Evolutionary conservation across 306 rosid genomes (phyloP), one percentile per base, ranked within the genome.

Genomic region (Malus sylvestris): DNA sequence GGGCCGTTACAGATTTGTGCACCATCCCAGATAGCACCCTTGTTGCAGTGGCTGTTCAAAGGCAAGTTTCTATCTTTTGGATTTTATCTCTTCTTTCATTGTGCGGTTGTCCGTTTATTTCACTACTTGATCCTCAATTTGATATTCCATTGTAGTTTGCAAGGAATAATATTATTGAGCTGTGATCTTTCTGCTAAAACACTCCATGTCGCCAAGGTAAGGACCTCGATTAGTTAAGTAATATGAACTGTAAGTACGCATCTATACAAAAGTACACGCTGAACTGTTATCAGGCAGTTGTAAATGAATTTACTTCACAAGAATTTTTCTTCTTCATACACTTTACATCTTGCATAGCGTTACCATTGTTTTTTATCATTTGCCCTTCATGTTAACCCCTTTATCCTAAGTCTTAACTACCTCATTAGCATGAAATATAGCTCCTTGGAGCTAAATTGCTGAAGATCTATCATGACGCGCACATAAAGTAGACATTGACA

Each of bases 41-140:
- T 76, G 89, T 95, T 88, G 97, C 97, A 0, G 97, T 88, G 77
- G 92, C 97, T 61, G 79, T 92, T 70, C 99, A 95, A 81, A 88
- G 97, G 97, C 75, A 89, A 86, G 85, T 81, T 81, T 70, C 79
- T 69, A 12, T 23, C 68, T 16, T 10, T 74, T 23, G 68, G 65
- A 45, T 29, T 55, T 57, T 65, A 40, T 60, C 13, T 76, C 55
- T 76, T 69, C 81, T 58, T 33, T 40, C 38, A 3, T 10, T 19
- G 46, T 76, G 80, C 33, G 55, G 60, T 65, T 52, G 57, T 27
- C 29, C 29, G 29, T 76, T 77, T 44, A 68, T 71, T 49, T 79
- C 66, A 4, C 61, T 70, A 8, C 78, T n/a, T 65, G 7, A 59
- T 57, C 78, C 79, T 52, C 52, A 33, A 75, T 83, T 60, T 77